Base-by-base conservation (phyloP, 805 yeast species). In the Kuraishia ogatae region DNA sequence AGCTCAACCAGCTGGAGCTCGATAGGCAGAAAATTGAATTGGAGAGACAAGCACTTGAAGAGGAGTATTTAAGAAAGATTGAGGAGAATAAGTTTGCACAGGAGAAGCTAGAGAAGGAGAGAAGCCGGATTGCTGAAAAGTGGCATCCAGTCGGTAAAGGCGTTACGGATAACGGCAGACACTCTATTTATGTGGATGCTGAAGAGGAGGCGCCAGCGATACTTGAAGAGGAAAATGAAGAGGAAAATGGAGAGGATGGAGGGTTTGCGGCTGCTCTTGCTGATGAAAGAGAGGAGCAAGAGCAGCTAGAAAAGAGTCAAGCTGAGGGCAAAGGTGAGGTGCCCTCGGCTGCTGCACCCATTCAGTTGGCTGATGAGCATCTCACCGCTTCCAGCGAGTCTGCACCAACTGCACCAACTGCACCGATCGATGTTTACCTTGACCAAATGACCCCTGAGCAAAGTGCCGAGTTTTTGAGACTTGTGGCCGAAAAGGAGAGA, bases 1-100 rank as follows among this genome's bases (percentile, higher is more conserved):
- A 52, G 53, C 23, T 52, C 28, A 19, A 23, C 39, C 50, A 43
- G 10, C 29, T 35, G n/a, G 24, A 39, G 22, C 17, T 43, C 17
- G 50, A 52, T 21, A 43, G 26, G 24, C 20, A 52, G 29, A 75
- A 72, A 54, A 72, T 67, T 57, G 74, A 52, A 50, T 21, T n/a
- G 3, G 50, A 53, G 52, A 21, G 39, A 21, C 17, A 15, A 24
- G 23, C 35, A 11, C 49, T 39, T 13, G 48, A 39, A n/a, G 26
- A 39, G 35, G 53, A 39, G 49, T 39, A 51, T 19, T 24, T n/a
- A 19, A 26, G 35, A 24, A 51, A 51, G 39, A 22, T 51, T 15
- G 48, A 51, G 13, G 51, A 53, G 51, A 10, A 53, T 8, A 26
- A 19, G 19, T 21, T 46, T 20, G 54, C 54, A n/a, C 26, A 50